Evolutionary conservation across 192 early-diverging fungal species (phyloP).

Genomic region (Backusella luteola): DNA sequence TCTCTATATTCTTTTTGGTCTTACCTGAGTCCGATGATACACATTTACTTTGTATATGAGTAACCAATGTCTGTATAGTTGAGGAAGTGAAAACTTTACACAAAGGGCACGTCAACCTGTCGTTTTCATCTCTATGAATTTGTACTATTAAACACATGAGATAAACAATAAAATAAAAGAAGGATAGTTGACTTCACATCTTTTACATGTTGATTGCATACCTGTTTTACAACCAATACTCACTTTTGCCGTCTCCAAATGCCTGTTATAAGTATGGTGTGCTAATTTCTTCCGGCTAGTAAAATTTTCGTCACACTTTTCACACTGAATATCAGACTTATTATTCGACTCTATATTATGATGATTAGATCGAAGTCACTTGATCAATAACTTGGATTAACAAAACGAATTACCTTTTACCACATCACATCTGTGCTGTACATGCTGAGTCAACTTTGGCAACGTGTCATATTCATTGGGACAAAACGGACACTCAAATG

Average conservation of each 20-base stretch:
- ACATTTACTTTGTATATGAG: neutral
- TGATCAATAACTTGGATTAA: neutral
- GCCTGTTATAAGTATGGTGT: neutral
- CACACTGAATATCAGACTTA: neutral
- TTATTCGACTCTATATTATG: neutral
- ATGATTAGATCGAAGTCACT: neutral
- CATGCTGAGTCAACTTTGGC: neutral
- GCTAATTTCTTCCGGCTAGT: neutral
- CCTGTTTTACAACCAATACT: neutral
- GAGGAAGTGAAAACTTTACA: neutral
- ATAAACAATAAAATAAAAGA: neutral
- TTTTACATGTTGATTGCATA: neutral
- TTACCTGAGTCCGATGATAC: neutral
- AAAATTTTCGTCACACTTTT: neutral
- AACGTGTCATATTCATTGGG: neutral
- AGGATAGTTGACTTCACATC: neutral
- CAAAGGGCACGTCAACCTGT: neutral
- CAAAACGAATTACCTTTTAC: neutral
- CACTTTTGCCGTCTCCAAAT: neutral
- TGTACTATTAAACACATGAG: neutral
- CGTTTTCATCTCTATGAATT: neutral
- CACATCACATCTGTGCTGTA: neutral
- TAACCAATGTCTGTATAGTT: neutral
- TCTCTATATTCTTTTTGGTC: neutral
- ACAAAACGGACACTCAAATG: neutral